Evolutionary conservation across 352 stramenopile species (phyloP).

Genomic region (Pythium plurisporium): DNA sequence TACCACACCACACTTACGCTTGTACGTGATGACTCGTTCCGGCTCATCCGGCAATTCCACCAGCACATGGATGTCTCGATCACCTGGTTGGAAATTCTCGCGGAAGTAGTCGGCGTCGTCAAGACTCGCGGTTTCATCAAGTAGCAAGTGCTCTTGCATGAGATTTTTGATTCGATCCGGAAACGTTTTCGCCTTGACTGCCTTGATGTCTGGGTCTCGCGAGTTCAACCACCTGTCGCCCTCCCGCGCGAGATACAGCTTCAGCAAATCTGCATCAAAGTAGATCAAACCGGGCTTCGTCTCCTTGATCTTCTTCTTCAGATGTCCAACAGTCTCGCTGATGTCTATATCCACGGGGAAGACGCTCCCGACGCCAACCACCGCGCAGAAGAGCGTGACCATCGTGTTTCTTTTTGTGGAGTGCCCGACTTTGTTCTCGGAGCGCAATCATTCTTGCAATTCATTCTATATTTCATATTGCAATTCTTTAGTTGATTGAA

Average conservation of each 20-base stretch:
- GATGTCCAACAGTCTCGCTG: constrained; percentile 15
- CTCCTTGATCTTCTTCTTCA: constrained; percentile 30
- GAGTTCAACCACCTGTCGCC: constrained; percentile 18
- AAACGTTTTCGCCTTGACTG: constrained; percentile 7
- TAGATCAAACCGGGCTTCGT: constrained; percentile 3
- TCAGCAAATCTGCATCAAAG: constrained; percentile 5
- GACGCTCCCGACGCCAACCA: constrained; percentile 19
- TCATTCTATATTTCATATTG: not conserved
- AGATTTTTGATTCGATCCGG: constrained; percentile 16
- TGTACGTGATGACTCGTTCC: too few relatives aligned
- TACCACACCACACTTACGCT: too few relatives aligned
- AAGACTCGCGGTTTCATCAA: constrained; percentile 10
- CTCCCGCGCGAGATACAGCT: constrained; percentile 29
- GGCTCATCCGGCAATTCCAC: constrained; percentile 19
- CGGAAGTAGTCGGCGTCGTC: constrained; percentile 21
- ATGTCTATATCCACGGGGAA: constrained; percentile 23
- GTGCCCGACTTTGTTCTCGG: constrained; percentile 4
- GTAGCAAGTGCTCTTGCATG: constrained; percentile 10
- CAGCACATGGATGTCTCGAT: constrained; percentile 21
- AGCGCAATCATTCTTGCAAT: constrained; percentile 4
- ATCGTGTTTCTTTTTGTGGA: constrained; percentile 15
- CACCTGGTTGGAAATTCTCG: constrained; percentile 13
- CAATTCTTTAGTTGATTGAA: not conserved
- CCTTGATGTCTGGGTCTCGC: not conserved
- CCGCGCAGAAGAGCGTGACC: constrained; percentile 21